Evolutionary conservation across 2,329 filamentous ascomycete genomes (phyloP).

Genomic region (Colletotrichum ledebouriae): DNA sequence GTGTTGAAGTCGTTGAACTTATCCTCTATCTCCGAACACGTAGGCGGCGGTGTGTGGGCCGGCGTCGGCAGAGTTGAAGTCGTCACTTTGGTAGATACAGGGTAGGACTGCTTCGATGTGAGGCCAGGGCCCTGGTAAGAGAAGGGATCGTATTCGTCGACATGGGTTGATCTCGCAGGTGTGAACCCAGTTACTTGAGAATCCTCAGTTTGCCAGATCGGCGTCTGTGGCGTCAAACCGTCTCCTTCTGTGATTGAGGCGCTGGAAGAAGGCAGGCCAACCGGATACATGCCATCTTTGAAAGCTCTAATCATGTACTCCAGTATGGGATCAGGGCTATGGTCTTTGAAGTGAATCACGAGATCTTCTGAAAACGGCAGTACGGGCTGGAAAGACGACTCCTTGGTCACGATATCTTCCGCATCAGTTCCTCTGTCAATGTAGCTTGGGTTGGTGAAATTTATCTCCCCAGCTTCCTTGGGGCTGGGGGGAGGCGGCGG

Average conservation of each 20-base stretch:
- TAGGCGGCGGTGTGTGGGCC: conserved; percentile 57
- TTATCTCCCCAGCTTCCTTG: conserved; percentile 35
- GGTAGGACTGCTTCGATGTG: conserved; percentile 13
- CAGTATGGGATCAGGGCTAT: conserved; percentile 57
- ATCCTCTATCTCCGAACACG: conserved; percentile 48
- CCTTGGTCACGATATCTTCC: conserved; percentile 44
- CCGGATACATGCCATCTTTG: conserved; percentile 54
- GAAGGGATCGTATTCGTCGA: conserved; percentile 64
- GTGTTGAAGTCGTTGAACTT: conserved; percentile 62
- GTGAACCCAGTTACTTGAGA: conserved; percentile 6
- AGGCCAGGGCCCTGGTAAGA: conserved; percentile 47
- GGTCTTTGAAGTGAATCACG: conserved; percentile 66
- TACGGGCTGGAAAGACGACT: conserved; percentile 56
- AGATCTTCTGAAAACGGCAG: conserved; percentile 69
- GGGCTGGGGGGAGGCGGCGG: conserved; percentile 43
- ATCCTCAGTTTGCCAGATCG: conserved; percentile 26
- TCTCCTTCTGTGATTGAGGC: conserved; percentile 32
- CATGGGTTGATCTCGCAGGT: conserved; percentile 37
- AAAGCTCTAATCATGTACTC: conserved; percentile 63
- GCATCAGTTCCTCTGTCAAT: conserved; percentile 47
- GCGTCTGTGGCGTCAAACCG: conserved; percentile 21
- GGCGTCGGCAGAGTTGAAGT: conserved; percentile 58
- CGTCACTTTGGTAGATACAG: conserved; percentile 42
- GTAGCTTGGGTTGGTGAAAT: conserved; percentile 46
- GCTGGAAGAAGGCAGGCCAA: conserved; percentile 32